These are phyloP conservation scores for Aspergillus chevalieri DNA, from an alignment of 2,329 filamentous ascomycete species.

Conservation along the genomic window DNA sequence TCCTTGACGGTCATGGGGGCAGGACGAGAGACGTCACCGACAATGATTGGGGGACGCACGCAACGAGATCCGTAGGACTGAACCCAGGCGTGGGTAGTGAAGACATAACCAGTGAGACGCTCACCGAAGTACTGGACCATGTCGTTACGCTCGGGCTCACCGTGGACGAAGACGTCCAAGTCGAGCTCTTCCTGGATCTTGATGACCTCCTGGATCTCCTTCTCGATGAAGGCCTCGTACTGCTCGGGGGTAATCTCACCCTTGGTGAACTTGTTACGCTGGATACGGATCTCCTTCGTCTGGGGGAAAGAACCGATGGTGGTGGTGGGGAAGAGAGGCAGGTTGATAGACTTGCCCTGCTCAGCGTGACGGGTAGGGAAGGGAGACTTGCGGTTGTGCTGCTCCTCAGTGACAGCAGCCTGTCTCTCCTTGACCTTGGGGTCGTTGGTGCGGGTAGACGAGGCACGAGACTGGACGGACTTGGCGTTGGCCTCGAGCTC, in stretches of 20 bases:
- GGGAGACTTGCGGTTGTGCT: constrained; percentile 88
- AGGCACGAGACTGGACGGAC: constrained; percentile 83
- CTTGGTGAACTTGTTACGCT: constrained; percentile 99
- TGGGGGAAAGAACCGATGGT: constrained; percentile 99
- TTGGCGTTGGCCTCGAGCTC: constrained; percentile 96
- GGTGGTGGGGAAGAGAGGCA: constrained; percentile 96
- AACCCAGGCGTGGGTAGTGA: constrained; percentile 99
- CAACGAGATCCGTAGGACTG: constrained; percentile 98
- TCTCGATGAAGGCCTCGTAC: constrained; percentile 99
- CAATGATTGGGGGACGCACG: constrained; percentile 95
- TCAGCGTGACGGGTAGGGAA: constrained; percentile 79
- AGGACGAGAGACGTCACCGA: constrained; percentile 96
- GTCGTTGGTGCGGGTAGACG: constrained; percentile 93
- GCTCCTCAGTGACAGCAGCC: constrained; percentile 70
- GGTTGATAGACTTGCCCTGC: constrained; percentile 87
- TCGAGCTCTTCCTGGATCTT: constrained; percentile 97
- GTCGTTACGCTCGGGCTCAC: constrained; percentile 99
- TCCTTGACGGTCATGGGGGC: constrained; percentile 99
- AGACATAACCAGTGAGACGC: constrained; percentile 91
- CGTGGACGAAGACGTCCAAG: constrained; percentile 95
- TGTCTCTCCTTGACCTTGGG: constrained; percentile 95
- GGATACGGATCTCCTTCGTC: constrained; percentile 95
- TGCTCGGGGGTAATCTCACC: constrained; percentile 84
- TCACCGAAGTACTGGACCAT: constrained; percentile 99
- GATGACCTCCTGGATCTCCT: constrained; percentile 93